Evolutionary conservation across 2,329 filamentous ascomycete genomes (phyloP).

Genomic region (Fusarium sp.): DNA sequence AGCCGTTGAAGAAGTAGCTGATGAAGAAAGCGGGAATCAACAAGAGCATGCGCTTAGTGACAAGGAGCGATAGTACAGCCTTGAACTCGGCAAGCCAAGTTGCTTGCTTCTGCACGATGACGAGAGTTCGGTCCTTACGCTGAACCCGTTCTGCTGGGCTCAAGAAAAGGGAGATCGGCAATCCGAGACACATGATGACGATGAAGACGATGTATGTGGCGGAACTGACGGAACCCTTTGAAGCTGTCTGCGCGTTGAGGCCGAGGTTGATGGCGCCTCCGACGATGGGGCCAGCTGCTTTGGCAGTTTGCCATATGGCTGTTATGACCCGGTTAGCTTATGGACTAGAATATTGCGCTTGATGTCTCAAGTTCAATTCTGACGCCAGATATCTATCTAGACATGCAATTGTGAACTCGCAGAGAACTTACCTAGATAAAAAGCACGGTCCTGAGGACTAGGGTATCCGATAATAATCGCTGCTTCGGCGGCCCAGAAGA

Average conservation of each 20-base stretch:
- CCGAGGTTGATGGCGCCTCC: conserved; percentile 78
- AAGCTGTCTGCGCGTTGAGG: conserved; percentile 61
- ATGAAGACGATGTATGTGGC: conserved; percentile 31
- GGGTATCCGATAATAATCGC: conserved; percentile 57
- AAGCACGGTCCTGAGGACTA: conserved; percentile 20
- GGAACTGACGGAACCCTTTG: conserved; percentile 26
- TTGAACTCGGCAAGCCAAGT: conserved; percentile 35
- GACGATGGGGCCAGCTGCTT: conserved; percentile 64
- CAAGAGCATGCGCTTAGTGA: conserved; percentile 30
- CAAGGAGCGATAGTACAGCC: conserved; percentile 16
- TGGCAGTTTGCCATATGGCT: conserved; percentile 74
- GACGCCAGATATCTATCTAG: no score
- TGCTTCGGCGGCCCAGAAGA: conserved; percentile 55
- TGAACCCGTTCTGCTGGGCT: conserved; percentile 17
- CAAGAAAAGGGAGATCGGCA: neutral
- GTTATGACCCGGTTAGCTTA: conserved; percentile 49
- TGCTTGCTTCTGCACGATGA: conserved; percentile 22
- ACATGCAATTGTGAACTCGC: accelerated
- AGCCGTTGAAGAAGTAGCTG: conserved; percentile 24
- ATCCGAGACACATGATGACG: conserved; percentile 28
- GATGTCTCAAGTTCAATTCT: no score
- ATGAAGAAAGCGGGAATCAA: conserved; percentile 30
- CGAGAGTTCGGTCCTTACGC: conserved; percentile 16
- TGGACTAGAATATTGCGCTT: no score
- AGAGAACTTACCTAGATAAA: conserved; percentile 14